Evolutionary conservation across 345 rosid species (phyloP).

Genomic region (Salix exigua): DNA sequence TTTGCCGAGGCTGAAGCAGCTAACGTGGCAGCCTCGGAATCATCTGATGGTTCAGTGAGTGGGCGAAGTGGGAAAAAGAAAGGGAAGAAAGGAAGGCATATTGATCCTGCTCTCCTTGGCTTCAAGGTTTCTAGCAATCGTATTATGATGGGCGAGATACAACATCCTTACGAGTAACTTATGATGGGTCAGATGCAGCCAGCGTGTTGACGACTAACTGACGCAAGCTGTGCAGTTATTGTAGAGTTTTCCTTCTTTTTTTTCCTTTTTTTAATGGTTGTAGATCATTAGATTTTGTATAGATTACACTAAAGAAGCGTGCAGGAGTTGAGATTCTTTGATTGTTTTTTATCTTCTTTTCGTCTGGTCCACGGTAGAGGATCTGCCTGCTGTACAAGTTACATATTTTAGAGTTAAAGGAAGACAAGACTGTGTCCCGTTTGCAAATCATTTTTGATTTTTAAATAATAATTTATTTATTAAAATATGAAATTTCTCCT

Average conservation of each 20-base stretch:
- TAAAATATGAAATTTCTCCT: no score
- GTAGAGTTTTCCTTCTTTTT: not conserved
- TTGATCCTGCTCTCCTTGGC: constrained; percentile 86
- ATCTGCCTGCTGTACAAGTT: not conserved
- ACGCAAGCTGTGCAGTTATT: not conserved
- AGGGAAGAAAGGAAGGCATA: constrained; percentile 86
- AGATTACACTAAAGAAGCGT: not conserved
- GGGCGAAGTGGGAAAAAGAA: constrained; percentile 62
- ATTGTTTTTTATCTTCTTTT: not conserved
- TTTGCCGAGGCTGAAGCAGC: not conserved
- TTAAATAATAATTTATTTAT: no score
- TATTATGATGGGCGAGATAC: constrained; percentile 90
- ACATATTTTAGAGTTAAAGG: not conserved
- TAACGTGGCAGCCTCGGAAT: constrained; percentile 11
- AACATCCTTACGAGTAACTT: constrained; percentile 50
- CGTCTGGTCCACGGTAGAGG: not conserved
- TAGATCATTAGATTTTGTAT: constrained; percentile 14
- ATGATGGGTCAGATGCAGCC: constrained; percentile 90
- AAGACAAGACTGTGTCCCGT: no score
- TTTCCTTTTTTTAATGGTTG: not conserved
- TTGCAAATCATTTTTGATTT: no score
- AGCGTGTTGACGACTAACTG: constrained; percentile 44
- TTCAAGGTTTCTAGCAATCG: constrained; percentile 92
- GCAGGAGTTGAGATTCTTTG: not conserved
- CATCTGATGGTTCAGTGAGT: constrained; percentile 22